Evolutionary conservation across 345 rosid species (phyloP).

Genomic region (Lepidium africanum): DNA sequence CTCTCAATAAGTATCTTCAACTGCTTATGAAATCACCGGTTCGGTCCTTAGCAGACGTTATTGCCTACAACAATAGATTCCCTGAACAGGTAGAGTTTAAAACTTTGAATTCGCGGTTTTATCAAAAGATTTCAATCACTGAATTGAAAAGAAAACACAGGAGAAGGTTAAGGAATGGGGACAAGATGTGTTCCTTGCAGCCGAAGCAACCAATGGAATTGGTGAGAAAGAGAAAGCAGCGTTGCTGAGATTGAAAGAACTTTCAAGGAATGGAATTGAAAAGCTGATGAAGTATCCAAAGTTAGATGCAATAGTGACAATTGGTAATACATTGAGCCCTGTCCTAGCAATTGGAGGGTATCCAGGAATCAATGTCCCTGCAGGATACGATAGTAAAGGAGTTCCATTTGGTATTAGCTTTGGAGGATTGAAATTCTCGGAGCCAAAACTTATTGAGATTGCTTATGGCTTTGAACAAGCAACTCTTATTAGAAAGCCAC

Average conservation of each 20-base stretch:
- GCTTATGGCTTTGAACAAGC: slow-evolving; percentile 71
- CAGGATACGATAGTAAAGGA: slow-evolving; percentile 44
- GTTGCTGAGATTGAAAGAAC: slow-evolving; percentile 15
- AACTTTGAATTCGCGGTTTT: neutral
- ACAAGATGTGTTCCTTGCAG: slow-evolving; percentile 36
- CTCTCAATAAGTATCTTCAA: slow-evolving; percentile 42
- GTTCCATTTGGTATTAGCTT: slow-evolving; percentile 60
- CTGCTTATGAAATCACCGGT: slow-evolving; percentile 44
- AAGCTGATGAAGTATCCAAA: slow-evolving; percentile 40
- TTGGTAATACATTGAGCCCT: neutral
- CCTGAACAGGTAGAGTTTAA: slow-evolving; percentile 29
- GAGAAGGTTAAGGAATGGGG: slow-evolving; percentile 44
- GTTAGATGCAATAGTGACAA: slow-evolving; percentile 51
- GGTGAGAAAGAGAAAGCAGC: slow-evolving; percentile 27
- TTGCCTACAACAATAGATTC: slow-evolving; percentile 42
- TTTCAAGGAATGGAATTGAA: slow-evolving; percentile 43
- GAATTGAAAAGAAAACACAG: slow-evolving; percentile 23
- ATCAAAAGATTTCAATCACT: neutral
- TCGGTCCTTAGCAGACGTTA: slow-evolving; percentile 49
- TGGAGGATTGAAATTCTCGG: slow-evolving; percentile 53
- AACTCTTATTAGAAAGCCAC: slow-evolving; percentile 35
- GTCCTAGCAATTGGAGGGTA: slow-evolving; percentile 62
- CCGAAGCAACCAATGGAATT: slow-evolving; percentile 38
- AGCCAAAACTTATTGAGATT: slow-evolving; percentile 62
- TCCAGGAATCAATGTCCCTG: slow-evolving; percentile 65